phyloP scores from a whole-genome alignment of 1,284 basidiomycete genomes.

The Rhodotorula glutinis region DNA sequence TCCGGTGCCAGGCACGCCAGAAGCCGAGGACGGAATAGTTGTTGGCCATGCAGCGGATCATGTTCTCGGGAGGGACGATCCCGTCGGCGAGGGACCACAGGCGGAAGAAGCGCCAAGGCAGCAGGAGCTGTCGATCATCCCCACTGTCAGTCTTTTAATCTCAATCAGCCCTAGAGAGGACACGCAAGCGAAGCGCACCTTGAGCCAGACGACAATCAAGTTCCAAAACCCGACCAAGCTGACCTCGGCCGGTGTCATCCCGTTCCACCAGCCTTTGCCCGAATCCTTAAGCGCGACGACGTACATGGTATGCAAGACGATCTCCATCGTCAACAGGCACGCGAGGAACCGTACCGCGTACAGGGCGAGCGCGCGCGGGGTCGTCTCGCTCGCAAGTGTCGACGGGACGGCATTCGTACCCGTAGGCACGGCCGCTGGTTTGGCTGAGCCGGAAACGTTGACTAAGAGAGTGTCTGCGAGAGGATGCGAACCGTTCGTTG shows the following conservation, averaged over 20 bases:
- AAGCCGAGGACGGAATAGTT: conserved; percentile 93
- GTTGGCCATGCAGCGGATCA: conserved; percentile 98
- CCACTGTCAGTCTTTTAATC: too few relatives aligned
- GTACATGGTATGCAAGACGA: conserved; percentile 90
- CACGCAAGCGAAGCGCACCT: conserved; percentile 57
- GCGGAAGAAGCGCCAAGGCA: conserved; percentile 97
- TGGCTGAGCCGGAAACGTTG: not conserved
- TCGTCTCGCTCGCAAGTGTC: conserved; percentile 40
- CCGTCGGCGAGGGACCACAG: conserved; percentile 88
- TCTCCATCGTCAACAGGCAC: conserved; percentile 81
- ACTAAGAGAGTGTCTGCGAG: not conserved
- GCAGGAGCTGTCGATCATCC: conserved; percentile 64
- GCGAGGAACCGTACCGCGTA: conserved; percentile 72
- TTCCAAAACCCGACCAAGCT: conserved; percentile 98
- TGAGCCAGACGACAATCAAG: conserved; percentile 91
- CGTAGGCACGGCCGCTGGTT: not conserved
- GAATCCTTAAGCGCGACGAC: conserved; percentile 92
- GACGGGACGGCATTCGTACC: not conserved
- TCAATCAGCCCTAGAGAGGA: too few relatives aligned
- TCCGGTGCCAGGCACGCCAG: conserved; percentile 95
- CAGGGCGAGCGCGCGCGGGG: conserved; percentile 46
- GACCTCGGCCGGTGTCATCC: conserved; percentile 72
- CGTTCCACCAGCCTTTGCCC: conserved; percentile 52
- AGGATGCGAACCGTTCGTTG: not conserved
- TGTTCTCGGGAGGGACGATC: conserved; percentile 94